Evolutionary conservation across 108 stramenopile species (phyloP).

Genomic region (Licmophora abbreviata): DNA sequence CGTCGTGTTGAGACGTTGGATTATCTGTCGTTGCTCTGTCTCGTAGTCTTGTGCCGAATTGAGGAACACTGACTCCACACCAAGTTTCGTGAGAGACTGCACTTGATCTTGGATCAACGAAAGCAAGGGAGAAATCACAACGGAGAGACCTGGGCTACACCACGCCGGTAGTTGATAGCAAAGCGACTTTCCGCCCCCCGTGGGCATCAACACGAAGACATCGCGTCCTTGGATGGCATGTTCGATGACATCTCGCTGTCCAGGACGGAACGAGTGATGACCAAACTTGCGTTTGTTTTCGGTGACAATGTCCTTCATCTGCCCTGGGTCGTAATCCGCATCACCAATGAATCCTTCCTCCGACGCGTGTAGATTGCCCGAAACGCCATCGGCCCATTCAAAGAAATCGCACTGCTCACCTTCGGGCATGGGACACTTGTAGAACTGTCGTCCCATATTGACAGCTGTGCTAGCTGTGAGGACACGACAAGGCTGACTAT

Average conservation of each 20-base stretch:
- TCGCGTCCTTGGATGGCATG: conserved; percentile 86
- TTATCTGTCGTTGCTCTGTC: conserved; percentile 59
- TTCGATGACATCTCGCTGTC: conserved; percentile 87
- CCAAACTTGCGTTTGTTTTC: conserved; percentile 83
- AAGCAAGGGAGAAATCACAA: conserved; percentile 94
- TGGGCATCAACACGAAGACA: conserved; percentile 98
- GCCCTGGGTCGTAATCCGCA: conserved; percentile 1
- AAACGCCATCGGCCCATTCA: conserved; percentile 79
- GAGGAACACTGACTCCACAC: conserved; percentile 78
- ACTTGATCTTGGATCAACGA: conserved; percentile 98
- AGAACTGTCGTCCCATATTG: conserved; percentile 74
- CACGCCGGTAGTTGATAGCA: conserved; percentile 97
- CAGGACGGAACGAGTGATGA: conserved; percentile 79
- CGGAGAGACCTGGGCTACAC: conserved; percentile 87
- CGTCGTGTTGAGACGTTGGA: conserved; percentile 38
- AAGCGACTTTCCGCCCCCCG: conserved; percentile 88
- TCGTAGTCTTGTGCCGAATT: conserved; percentile 76
- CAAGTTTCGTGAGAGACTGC: conserved; percentile 67
- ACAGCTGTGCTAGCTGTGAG: conserved; percentile 52
- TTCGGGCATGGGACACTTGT: conserved; percentile 74
- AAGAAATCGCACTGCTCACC: conserved; percentile 79
- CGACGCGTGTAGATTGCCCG: conserved; percentile 21
- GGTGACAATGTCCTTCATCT: conserved; percentile 41
- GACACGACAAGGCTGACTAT: conserved; percentile 50
- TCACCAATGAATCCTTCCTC: conserved; percentile 4